Evolutionary conservation across 257 asterid species (phyloP), one percentile per base, ranked within the genome.

Genomic region (Solanum chmielewskii): DNA sequence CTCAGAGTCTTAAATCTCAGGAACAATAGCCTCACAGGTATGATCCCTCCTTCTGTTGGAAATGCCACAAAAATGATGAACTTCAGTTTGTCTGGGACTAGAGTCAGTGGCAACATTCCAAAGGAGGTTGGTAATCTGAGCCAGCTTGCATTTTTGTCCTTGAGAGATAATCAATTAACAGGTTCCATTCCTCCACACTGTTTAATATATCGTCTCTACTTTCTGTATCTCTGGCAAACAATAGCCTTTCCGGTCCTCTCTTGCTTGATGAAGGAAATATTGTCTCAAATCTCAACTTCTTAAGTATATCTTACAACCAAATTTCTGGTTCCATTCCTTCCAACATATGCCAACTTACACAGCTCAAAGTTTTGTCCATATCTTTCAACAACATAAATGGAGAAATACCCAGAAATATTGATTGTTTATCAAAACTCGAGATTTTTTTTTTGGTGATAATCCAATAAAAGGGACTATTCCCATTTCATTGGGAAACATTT

Each of bases 141-240:
- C n/a, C 64, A 56, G 18, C 62, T 52, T 6, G 62, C 62, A 52
- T 0, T 0, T 0, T 52, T 52, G 0, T 18, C 0, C n/a, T 56
- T 56, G 64, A 0, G 0, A 0, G n/a, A 56, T 56, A 56, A 18
- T 56, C 64, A 16, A 45, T 1, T 56, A 56, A 56, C n/a, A 16
- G 64, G 64, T 56, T 56, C 4, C 21, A 56, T 56, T 56, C 64
- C 64, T 0, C n/a, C 2, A 0, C 11, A 16, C 2, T 56, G 4
- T 56, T 56, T 56, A 56, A 56, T 3, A 56, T 56, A 0, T 6
- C 64, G 11, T 56, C n/a, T 1, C 64, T 56, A 0, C 64, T 56
- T 56, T 9, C 0, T 3, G 0, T 7, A 16, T 0, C 3, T 52
- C 11, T 52, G 23, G 2, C 0, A 7, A 0, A 0, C 4, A 56